Percentiles rank a stretch among this genome's conserved stretches.
phyloP scores from a whole-genome alignment of 768 basidiomycete genomes.

The Hericium erinaceus region DNA sequence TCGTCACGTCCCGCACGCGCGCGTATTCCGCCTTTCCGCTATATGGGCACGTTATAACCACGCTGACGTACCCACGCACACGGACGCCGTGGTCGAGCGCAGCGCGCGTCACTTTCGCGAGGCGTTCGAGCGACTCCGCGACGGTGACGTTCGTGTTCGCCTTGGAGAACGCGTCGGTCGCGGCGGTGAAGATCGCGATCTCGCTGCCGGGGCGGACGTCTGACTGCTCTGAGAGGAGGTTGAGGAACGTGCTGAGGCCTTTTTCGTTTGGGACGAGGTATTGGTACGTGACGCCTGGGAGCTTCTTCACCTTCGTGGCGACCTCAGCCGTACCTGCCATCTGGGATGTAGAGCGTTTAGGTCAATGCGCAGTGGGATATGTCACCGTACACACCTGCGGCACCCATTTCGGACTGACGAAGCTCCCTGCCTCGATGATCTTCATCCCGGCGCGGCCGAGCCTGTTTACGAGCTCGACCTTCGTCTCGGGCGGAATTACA shows the following conservation, averaged over 20 bases:
- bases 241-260: slow-evolving; percentile 61
- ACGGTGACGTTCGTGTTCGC: slow-evolving; percentile 80
- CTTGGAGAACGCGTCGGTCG: slow-evolving; percentile 76
- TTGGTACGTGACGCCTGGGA: slow-evolving; percentile 54
- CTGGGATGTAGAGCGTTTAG: slow-evolving; percentile 27
- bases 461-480: slow-evolving; percentile 71
- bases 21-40: slow-evolving; percentile 64
- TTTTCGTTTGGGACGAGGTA: slow-evolving; percentile 77
- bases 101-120: slow-evolving; percentile 50
- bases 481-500: slow-evolving; percentile 60
- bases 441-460: slow-evolving; percentile 59
- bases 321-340: slow-evolving; percentile 85
- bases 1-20: slow-evolving; percentile 59
- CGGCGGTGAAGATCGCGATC: slow-evolving; percentile 83
- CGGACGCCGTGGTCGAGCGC: slow-evolving; percentile 56
- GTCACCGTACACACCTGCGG: slow-evolving; percentile 55
- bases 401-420: slow-evolving; percentile 90
- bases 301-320: slow-evolving; percentile 44
- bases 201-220: slow-evolving; percentile 59
- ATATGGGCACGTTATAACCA: slow-evolving; percentile 79
- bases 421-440: slow-evolving; percentile 78
- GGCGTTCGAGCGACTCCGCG: slow-evolving; percentile 55
- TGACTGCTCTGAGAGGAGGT: slow-evolving; percentile 34
- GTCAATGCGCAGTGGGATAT: not conserved
- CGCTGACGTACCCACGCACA: slow-evolving; percentile 82